Conservation (phyloP, 176 grass and related monocot genomes). For the Phoenix dactylifera region DNA sequence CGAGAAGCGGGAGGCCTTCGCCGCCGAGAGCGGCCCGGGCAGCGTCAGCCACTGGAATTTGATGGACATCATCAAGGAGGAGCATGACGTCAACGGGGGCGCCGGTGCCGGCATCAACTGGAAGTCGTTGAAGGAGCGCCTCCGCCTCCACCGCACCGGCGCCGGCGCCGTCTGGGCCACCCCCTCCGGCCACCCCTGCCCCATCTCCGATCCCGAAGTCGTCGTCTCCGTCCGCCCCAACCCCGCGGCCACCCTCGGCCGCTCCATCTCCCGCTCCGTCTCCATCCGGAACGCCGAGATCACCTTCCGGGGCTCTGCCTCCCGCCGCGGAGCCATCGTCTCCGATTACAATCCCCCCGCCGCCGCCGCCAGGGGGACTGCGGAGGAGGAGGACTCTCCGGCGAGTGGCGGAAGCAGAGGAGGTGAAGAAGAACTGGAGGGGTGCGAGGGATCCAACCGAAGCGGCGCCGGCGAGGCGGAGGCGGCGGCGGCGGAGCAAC, state of each 20-base stretch:
- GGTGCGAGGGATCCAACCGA: no score
- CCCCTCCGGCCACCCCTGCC: background rate
- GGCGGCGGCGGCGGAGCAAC: conserved; percentile 7
- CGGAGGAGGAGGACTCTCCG: no score
- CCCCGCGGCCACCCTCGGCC: no score
- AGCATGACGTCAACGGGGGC: conserved; percentile 21
- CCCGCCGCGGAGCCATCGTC: no score
- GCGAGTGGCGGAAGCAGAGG: no score
- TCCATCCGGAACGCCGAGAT: conserved; percentile 9
- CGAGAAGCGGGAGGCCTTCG: background rate
- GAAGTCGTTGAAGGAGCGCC: conserved; percentile 54
- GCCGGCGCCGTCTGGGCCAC: conserved; percentile 16
- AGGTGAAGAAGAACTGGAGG: no score
- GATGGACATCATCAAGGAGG: conserved; percentile 28
- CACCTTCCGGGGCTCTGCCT: no score
- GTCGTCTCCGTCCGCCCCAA: conserved; percentile 1
- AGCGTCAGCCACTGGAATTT: conserved; percentile 5
- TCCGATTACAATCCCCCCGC: no score
- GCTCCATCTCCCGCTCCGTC: background rate
- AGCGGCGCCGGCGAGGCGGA: background rate
- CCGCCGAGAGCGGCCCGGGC: background rate
- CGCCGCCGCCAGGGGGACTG: no score
- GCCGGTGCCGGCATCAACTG: conserved; percentile 24
- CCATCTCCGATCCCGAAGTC: conserved; percentile 9
- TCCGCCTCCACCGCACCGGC: conserved; percentile 34